Base-by-base conservation (phyloP, 306 rosid genomes). In the Casuarina glauca region DNA sequence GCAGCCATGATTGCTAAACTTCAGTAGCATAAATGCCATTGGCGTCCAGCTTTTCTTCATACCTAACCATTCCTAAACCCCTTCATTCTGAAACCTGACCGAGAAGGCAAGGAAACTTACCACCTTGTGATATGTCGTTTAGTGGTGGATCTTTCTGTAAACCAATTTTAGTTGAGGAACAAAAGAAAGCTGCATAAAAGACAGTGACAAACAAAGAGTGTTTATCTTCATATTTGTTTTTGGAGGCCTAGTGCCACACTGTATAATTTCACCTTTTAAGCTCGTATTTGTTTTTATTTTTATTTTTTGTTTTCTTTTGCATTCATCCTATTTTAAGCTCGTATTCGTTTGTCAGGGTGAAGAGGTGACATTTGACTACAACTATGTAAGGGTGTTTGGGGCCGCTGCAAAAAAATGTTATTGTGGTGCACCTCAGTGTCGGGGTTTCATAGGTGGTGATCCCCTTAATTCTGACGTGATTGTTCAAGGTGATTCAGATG, bases 361-460 rank as follows among this genome's bases (percentile, higher is more conserved):
- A 88, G 99, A 96, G 86, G 91, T 96, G 91, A 96, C 99, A 38
- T 96, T 96, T 80, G 98, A 96, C 89, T 96, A 96, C 94, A 96
- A 96, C 87, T 96, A 90, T 78, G 99, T 93, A 69, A 96, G 99
- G 91, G 99, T 96, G 70, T 91, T 93, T 76, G 99, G 99, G 75
- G 99, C 99, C 68, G 99, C 99, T 83, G 99, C 99, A 66, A 93
- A 93, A 89, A 93, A 91, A 81, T 96, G 99, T 79, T 77, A 93
- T 76, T 96, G 99, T 81, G 88, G 96, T 66, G 85, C 99, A 58
- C 77, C 82, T 75, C 88, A 74, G 11, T 96, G 99, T 87, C 96
- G 87, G 72, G 99, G 99, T 70, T 96, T 89, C 78, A 93, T 96
- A 71, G 99, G 96, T 20, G 98, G 97, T 71, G 99, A 96, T 86